Evolutionary conservation across 371 early-diverging fungal species (phyloP).

Genomic region (Mortierella sp.): DNA sequence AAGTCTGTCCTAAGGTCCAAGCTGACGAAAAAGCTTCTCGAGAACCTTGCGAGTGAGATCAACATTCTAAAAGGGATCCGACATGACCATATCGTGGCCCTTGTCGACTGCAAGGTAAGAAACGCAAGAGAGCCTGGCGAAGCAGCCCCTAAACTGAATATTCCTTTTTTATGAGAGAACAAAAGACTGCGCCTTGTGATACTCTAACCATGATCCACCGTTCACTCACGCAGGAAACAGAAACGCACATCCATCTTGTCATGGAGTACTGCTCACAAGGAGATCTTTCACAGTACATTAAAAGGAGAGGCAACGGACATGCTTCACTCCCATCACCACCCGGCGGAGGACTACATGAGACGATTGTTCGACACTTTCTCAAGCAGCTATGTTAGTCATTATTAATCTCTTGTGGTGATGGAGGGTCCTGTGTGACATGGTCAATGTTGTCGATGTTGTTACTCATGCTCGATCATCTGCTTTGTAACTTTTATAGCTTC

Average conservation of each 20-base stretch:
- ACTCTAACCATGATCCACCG: background rate
- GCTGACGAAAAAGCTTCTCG: conserved; percentile 87
- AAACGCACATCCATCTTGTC: conserved; percentile 88
- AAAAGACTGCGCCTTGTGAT: background rate
- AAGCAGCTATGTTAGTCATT: conserved; percentile 78
- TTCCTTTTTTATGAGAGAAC: background rate
- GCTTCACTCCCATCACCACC: conserved; percentile 51
- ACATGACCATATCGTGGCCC: conserved; percentile 88
- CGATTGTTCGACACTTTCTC: conserved; percentile 83
- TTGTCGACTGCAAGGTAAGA: conserved; percentile 81
- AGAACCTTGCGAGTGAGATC: conserved; percentile 94
- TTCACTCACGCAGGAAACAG: conserved; percentile 74
- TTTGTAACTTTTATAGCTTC: conserved; percentile 23
- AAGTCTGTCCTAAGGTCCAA: conserved; percentile 88
- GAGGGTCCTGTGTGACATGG: background rate
- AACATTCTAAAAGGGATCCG: conserved; percentile 84
- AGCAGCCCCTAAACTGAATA: background rate
- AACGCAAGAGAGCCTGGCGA: background rate
- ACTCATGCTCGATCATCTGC: conserved; percentile 3
- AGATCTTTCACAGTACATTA: conserved; percentile 91
- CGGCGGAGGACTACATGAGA: conserved; percentile 82
- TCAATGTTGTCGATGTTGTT: too few relatives aligned
- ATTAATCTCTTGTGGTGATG: background rate
- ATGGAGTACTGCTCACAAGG: conserved; percentile 96
- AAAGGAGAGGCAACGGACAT: conserved; percentile 64